Percentiles rank a stretch among this genome's conserved stretches.
Conservation (phyloP, 768 basidiomycete genomes). For the Cyclocybe cylindracea region DNA sequence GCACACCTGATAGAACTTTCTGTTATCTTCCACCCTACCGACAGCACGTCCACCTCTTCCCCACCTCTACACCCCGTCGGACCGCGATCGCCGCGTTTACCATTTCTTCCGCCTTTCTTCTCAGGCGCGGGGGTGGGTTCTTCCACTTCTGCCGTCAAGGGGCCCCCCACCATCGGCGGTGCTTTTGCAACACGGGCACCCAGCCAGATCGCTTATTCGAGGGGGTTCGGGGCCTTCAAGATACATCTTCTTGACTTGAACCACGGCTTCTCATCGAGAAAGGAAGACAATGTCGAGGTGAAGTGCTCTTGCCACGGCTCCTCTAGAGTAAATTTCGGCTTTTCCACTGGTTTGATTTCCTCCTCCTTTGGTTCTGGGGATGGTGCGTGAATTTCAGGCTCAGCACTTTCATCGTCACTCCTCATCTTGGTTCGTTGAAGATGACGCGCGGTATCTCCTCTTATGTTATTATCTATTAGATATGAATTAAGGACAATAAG, state of each 20-base stretch:
- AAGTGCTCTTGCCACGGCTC: conserved; percentile 72
- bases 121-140: neutral
- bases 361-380: neutral
- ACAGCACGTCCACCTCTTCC: conserved; percentile 39
- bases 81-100: conserved; percentile 47
- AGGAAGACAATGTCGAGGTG: conserved; percentile 54
- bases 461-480: too few relatives aligned
- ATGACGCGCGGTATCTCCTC: too few relatives aligned
- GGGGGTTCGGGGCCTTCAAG: conserved; percentile 84
- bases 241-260: conserved; percentile 69
- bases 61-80: conserved; percentile 34
- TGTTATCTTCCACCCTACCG: conserved; percentile 59
- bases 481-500: too few relatives aligned
- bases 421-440: conserved; percentile 9
- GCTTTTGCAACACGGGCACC: conserved; percentile 50
- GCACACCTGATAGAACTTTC: conserved; percentile 80
- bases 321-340: conserved; percentile 18
- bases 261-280: conserved; percentile 63
- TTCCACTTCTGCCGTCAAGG: conserved; percentile 9
- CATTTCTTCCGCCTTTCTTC: conserved; percentile 40
- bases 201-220: conserved; percentile 74
- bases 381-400: neutral
- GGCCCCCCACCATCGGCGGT: conserved; percentile 1
- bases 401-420: conserved; percentile 14
- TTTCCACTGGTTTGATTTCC: conserved; percentile 6